Percentiles rank a stretch among this genome's conserved stretches.
Conservation (phyloP, 106 monocot genomes). For the Acorus calamus region DNA sequence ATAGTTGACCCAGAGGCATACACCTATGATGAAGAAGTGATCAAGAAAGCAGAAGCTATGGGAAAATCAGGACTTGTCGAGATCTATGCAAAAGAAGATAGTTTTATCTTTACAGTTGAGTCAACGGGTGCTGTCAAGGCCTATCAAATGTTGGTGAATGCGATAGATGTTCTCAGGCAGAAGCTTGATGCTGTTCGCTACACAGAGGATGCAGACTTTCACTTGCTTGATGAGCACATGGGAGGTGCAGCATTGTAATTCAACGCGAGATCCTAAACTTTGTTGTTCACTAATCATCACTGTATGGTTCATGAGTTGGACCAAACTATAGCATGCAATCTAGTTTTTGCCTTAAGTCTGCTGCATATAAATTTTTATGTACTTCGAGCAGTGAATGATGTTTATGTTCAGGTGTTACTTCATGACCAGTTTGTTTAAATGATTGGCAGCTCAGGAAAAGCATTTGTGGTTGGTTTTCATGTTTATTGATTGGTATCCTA, state of each 20-base stretch:
- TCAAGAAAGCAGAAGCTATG: constrained; percentile 81
- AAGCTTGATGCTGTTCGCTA: constrained; percentile 91
- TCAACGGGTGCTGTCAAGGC: constrained; percentile 83
- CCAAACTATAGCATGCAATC: too few relatives aligned
- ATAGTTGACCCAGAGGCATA: constrained; percentile 83
- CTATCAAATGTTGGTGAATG: constrained; percentile 68
- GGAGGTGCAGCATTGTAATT: constrained; percentile 8
- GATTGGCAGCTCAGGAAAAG: too few relatives aligned
- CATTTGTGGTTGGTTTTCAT: too few relatives aligned
- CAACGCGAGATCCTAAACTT: too few relatives aligned
- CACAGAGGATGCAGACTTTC: constrained; percentile 43
- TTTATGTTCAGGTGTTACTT: too few relatives aligned
- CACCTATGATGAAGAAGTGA: constrained; percentile 88
- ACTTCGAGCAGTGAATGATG: too few relatives aligned
- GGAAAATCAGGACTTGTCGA: constrained; percentile 64
- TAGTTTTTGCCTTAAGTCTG: too few relatives aligned
- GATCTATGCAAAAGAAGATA: constrained; percentile 67
- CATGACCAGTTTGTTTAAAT: too few relatives aligned
- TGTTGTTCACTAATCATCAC: too few relatives aligned
- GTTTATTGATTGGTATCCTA: too few relatives aligned
- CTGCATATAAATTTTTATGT: too few relatives aligned
- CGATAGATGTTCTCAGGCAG: constrained; percentile 64
- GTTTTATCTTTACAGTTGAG: constrained; percentile 95
- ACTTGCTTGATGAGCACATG: constrained; percentile 53
- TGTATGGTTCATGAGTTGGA: too few relatives aligned